Evolutionary conservation across 225 moss, liverwort and hornwort species (phyloP), one percentile per base, ranked within the genome.

Genomic region (Pseudoscleropodium purum): DNA sequence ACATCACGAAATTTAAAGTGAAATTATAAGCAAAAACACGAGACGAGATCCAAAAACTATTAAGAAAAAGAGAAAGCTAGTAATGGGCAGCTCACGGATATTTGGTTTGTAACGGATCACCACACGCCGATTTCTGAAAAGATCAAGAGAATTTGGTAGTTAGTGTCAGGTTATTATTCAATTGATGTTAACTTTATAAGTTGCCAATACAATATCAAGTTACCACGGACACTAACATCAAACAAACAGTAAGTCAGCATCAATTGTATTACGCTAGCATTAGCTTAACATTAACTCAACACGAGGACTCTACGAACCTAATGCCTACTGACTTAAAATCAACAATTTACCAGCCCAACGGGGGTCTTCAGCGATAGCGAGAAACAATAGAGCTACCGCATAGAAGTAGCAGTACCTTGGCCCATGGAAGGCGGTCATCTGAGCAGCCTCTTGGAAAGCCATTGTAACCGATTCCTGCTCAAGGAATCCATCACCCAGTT

Each of bases 361-460:
- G 51, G 19, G 2, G 23, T 16, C 39, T 41, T 43, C 23, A 39
- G 4, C 43, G 72, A 70, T 43, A 59, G 33, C 31, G 11, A n/a
- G 69, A 41, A 70, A 72, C 10, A 70, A 57, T 33, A 72, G 33
- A 85, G 41, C 43, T 59, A 31, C 61, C 85, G 36, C n/a, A 78
- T 16, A 65, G 79, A 54, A 56, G 87, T 43, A 87, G 79, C 31
- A 56, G 13, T 86, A 93, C 92, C 96, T 97, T 97, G 30, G 97
- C 96, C 96, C 96, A 97, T 39, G 97, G 96, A 84, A 97, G 96
- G 56, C 92, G 84, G 87, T 96, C 96, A 89, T 97, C 96, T 45
- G 95, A 94, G 90, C 96, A 97, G 29, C 96, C 96, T 89, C 97
- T 94, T 78, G 96, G 97, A 90, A 97, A 97, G 64, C 97, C 97